These are phyloP conservation scores for Saturnispora mendoncae DNA, from an alignment of 805 yeast species.

Conservation along the genomic window DNA sequence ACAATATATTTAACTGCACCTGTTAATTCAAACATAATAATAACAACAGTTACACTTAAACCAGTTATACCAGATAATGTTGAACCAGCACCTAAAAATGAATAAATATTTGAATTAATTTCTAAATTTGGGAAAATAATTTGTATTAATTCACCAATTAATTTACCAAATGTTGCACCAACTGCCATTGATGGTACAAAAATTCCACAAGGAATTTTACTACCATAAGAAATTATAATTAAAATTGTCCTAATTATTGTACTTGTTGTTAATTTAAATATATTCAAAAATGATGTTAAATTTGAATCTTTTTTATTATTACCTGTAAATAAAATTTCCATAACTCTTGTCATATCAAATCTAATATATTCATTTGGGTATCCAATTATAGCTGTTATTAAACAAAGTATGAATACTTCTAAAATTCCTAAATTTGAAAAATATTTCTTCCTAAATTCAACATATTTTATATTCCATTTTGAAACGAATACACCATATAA, in stretches of 20 bases:
- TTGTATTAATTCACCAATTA: slow-evolving; percentile 69
- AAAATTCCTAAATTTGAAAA: slow-evolving; percentile 48
- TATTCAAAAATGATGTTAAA: neutral
- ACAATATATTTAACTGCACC: slow-evolving; percentile 88
- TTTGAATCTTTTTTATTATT: slow-evolving; percentile 23
- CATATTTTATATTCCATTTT: slow-evolving; percentile 65
- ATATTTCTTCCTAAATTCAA: slow-evolving; percentile 66
- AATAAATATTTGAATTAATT: slow-evolving; percentile 90
- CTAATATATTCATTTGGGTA: slow-evolving; percentile 76
- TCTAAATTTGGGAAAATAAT: slow-evolving; percentile 30
- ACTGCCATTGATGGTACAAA: slow-evolving; percentile 96
- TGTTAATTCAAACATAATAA: slow-evolving; percentile 91
- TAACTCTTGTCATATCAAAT: slow-evolving; percentile 90
- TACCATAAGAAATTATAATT: slow-evolving; percentile 81
- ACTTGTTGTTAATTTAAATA: slow-evolving; percentile 56
- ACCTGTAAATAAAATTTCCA: slow-evolving; percentile 84
- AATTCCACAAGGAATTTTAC: slow-evolving; percentile 95
- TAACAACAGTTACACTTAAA: slow-evolving; percentile 84
- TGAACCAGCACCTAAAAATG: slow-evolving; percentile 94
- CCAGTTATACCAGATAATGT: slow-evolving; percentile 92
- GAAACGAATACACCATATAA: slow-evolving; percentile 73
- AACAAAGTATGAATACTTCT: slow-evolving; percentile 63
- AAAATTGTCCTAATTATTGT: slow-evolving; percentile 61
- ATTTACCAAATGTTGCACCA: slow-evolving; percentile 91
- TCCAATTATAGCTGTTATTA: slow-evolving; percentile 65